Evolutionary conservation across 1,284 basidiomycete genomes (phyloP), one percentile per base, ranked within the genome.

Genomic region (Cryptococcus sp.): DNA sequence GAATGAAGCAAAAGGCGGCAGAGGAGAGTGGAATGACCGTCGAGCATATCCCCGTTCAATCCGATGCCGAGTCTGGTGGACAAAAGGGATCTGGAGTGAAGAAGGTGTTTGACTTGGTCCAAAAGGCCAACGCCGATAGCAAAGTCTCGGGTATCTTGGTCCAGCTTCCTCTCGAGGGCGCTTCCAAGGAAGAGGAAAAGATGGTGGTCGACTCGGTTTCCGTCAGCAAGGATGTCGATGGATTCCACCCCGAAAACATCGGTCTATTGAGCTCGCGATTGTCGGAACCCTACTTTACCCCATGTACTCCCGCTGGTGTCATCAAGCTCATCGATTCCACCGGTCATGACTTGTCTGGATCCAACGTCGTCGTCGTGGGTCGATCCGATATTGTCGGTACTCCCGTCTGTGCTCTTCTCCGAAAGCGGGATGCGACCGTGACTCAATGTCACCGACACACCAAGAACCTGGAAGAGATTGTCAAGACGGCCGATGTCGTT

Each of bases 221-320:
- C 58, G 91, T 92, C 14, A 82, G 85, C 70, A 99, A 99, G 78
- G 96, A 99, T 67, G 88, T 98, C 54, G 96, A 99, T 76, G 96
- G 94, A 48, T 99, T 99, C 81, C 92, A 98, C 78, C 91, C 94
- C 5, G 94, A 97, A 76, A 99, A 98, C 77, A 98, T 98, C 63
- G 96, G 96, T 24, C 87, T 92, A 63, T 82, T 99, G 46, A 86
- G 88, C 44, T 96, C 91, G 54, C 86, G 92, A 63, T 88, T 92
- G 44, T 86, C 88, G 25, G 84, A 85, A 24, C 96, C 96, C 24
- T 81, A 94, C 54, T 98, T 98, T 76, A 80, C 85, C 9, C 94
- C 96, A 21, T 98, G 96, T 79, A 99, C 96, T 9, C 96, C 96
- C 1, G 85, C 91, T 22, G 96, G 91, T 31, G 86, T 94, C 51